Percentiles rank a stretch among this genome's conserved stretches.
Conservation (phyloP, 441 rosid genomes). For the Pelargonium fulgidum region DNA sequence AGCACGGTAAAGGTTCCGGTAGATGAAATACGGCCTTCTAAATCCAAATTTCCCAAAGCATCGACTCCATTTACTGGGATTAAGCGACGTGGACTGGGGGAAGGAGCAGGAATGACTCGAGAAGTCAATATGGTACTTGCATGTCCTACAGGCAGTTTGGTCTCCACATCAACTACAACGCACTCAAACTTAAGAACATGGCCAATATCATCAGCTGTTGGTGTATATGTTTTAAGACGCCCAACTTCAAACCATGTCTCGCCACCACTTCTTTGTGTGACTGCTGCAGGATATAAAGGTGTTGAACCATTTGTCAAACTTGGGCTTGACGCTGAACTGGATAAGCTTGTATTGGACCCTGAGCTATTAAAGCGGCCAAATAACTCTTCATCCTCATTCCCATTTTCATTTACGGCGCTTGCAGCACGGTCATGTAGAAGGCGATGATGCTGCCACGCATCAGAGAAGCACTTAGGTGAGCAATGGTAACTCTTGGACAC, state of each 20-base stretch:
- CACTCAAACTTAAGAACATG: slow-evolving; percentile 94
- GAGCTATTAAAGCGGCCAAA: slow-evolving; percentile 73
- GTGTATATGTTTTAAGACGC: slow-evolving; percentile 79
- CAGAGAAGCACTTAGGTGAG: slow-evolving; percentile 85
- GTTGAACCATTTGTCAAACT: slow-evolving; percentile 68
- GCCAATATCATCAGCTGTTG: slow-evolving; percentile 89
- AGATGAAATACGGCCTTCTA: slow-evolving; percentile 64
- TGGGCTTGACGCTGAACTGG: slow-evolving; percentile 64
- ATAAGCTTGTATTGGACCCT: slow-evolving; percentile 48
- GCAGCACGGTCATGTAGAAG: slow-evolving; percentile 93
- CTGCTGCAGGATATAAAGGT: slow-evolving; percentile 76
- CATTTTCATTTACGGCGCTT: slow-evolving; percentile 74
- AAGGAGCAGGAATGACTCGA: slow-evolving; percentile 97
- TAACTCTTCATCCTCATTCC: slow-evolving; percentile 77
- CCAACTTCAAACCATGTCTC: slow-evolving; percentile 95
- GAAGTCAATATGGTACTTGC: slow-evolving; percentile 71
- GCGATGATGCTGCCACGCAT: slow-evolving; percentile 99
- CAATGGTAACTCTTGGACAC: slow-evolving; percentile 91
- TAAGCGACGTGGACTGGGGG: slow-evolving; percentile 83
- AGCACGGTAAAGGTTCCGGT: slow-evolving; percentile 85
- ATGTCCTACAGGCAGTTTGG: slow-evolving; percentile 61
- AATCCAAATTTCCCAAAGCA: slow-evolving; percentile 62
- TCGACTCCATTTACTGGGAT: slow-evolving; percentile 77
- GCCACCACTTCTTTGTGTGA: slow-evolving; percentile 75
- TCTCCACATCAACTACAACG: slow-evolving; percentile 76